Conservation (phyloP, 1,139 yeast species). For the Geotrichum bryndzae region DNA sequence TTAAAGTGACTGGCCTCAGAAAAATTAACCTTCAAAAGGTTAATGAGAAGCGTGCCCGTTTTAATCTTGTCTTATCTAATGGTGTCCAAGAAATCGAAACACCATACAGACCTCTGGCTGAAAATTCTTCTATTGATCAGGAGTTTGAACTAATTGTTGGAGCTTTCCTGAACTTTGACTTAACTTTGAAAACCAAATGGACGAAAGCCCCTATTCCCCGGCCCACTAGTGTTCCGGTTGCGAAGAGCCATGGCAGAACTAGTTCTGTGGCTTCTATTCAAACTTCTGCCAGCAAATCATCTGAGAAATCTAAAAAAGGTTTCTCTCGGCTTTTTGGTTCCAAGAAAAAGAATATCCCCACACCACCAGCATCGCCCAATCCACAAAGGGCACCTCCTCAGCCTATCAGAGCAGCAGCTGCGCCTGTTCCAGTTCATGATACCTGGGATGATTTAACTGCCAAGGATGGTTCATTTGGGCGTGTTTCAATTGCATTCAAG, state of each 20-base stretch:
- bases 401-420: neutral
- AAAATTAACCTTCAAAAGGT: slow-evolving; percentile 53
- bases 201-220: slow-evolving; percentile 30
- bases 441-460: slow-evolving; percentile 37
- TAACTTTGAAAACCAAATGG: slow-evolving; percentile 64
- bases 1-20: slow-evolving; percentile 56
- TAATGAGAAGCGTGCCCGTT: slow-evolving; percentile 51
- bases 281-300: slow-evolving; percentile 11
- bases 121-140: slow-evolving; percentile 51
- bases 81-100: slow-evolving; percentile 85
- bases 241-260: slow-evolving; percentile 40
- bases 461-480: slow-evolving; percentile 81
- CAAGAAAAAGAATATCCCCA: slow-evolving; percentile 38
- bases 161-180: slow-evolving; percentile 56
- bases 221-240: slow-evolving; percentile 37
- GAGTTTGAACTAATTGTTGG: slow-evolving; percentile 81
- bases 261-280: slow-evolving; percentile 20
- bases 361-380: neutral
- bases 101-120: slow-evolving; percentile 48
- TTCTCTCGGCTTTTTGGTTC: slow-evolving; percentile 10
- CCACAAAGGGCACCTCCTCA: neutral
- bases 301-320: slow-evolving; percentile 3
- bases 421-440: slow-evolving; percentile 1
- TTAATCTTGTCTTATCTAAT: slow-evolving; percentile 74
- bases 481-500: slow-evolving; percentile 60